Evolutionary conservation across 2,329 filamentous ascomycete genomes (phyloP), one percentile per base, ranked within the genome.

Genomic region (Hypoxylon sp.): DNA sequence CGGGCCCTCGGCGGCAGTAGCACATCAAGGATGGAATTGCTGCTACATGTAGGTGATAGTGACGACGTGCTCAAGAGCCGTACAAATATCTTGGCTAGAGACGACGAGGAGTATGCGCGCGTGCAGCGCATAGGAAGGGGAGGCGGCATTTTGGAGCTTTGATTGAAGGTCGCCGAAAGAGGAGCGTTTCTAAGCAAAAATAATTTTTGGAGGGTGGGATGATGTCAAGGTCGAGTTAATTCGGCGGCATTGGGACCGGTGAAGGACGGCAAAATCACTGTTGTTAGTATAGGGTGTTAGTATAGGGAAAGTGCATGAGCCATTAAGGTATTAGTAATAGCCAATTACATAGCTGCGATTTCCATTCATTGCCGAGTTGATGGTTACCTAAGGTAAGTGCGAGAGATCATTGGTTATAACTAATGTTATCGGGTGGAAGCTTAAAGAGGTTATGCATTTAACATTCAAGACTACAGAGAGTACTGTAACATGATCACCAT

Each of bases 1-100:
- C 63, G 61, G 75, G 68, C 14, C 54, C 58, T 67, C 29, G 70
- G 72, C 51, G 75, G 76, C 31, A 77, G 66, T 19, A 80, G 72
- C 17, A 80, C 59, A 50, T 83, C 81, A 59, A 83, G 78, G 50
- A 83, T 77, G 17, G 79, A 74, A 29, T 70, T 67, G 48, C 52
- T 63, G 70, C 52, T 26, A 33, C 60, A 14, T 53, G 75, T 72
- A 66, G 46, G 70, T 55, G 63, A 66, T 55, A 17, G 39, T 19
- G 51, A 54, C 29, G 67, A 68, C 65, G 77, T 47, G 67, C 62
- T 37, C 53, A 75, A 9, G 24, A 80, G 72, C 62, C 79, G 78
- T 8, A 80, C 65, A 42, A 80, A 80, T 39, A 76, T 63, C 56
- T 65, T 74, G 14, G 78, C 78, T 5, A 74, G 72, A 9, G 78